Base-by-base conservation (phyloP, 2,329 filamentous ascomycete genomes). In the Neobulgaria alba region DNA sequence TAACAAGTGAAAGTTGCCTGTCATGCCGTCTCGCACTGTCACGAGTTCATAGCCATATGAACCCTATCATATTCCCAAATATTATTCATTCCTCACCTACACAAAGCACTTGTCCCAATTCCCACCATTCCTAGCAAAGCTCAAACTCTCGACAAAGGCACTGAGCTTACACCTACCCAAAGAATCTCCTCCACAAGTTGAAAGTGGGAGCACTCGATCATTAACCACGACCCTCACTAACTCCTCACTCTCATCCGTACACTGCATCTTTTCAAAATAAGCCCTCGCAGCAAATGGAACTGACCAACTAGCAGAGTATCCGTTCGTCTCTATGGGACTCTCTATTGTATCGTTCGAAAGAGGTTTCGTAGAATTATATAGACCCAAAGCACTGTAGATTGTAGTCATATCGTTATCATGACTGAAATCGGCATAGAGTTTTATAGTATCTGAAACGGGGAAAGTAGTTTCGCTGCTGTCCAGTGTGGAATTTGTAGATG, bases 401-500 rank as follows among this genome's bases (percentile, higher is more conserved):
- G 74, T 73, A 20, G 75, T 77, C 78, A 95, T 87, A 57, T 83
- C 79, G 60, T 93, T 95, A 63, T 95, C 89, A 62, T 95, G 89
- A 48, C 80, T 85, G 58, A 95, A 95, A 62, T 95, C 89, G 0
- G 86, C 88, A 56, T 93, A 95, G 1, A 95, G 64, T 9, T 64
- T 65, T 32, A 67, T 63, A 46, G 73, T 54, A 20, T 61, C 60
- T 17, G 63, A 70, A 0, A 94, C 65, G 0, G 89, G 88, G 55
- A 95, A 95, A 0, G 84, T 89, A 5, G 62, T 57, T 1, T 72
- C 64, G 43, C 77, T 68, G 4, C 65, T 65, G 58, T 93, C 85
- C 0, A 95, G 71, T 0, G 88, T 94, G 26, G 65, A 67, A 61
- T 95, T 95, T 4, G 81, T 86, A 40, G 70, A 78, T 0, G 87